Conservation (phyloP, 2,329 filamentous ascomycete genomes). For the Xylaria digitata region DNA sequence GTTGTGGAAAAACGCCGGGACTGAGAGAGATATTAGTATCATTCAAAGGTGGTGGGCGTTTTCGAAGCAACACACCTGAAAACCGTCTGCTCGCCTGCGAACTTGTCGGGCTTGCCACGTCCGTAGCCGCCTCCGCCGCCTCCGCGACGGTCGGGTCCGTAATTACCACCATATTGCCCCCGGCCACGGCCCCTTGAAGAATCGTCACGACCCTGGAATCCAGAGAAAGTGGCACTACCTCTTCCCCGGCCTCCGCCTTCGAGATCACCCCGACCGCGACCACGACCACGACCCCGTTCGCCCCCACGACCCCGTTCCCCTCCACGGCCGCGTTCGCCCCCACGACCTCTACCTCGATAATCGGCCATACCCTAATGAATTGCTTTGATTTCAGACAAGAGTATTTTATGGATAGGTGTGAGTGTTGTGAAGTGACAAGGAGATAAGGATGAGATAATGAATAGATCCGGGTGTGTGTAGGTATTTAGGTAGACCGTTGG, state of each 20-base stretch:
- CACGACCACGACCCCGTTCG: slow-evolving; percentile 40
- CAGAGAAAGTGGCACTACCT: slow-evolving; percentile 37
- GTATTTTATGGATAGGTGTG: not conserved
- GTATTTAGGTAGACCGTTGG: not conserved
- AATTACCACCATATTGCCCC: slow-evolving; percentile 17
- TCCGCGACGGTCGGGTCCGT: slow-evolving; percentile 41
- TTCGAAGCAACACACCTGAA: slow-evolving; percentile 47
- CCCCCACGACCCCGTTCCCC: slow-evolving; percentile 32
- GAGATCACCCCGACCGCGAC: slow-evolving; percentile 31
- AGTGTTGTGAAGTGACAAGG: not conserved
- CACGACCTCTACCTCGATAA: slow-evolving; percentile 36
- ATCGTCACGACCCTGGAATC: slow-evolving; percentile 30
- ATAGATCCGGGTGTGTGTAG: not conserved
- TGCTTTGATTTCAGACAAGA: not conserved
- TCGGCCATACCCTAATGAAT: slow-evolving; percentile 25
- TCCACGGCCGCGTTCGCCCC: slow-evolving; percentile 33
- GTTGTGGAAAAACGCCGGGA: slow-evolving; percentile 38
- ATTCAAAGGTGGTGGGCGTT: not conserved
- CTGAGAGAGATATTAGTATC: slow-evolving; percentile 30
- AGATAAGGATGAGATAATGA: too few species aligned
- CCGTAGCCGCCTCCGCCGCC: slow-evolving; percentile 34
- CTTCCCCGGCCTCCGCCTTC: slow-evolving; percentile 40
- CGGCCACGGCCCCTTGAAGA: slow-evolving; percentile 28
- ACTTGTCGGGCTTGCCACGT: slow-evolving; percentile 41
- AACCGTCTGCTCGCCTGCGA: slow-evolving; percentile 43